Percentiles rank a stretch among this genome's conserved stretches.
Conservation (phyloP, 164 flowering plant genomes). For the Tetracentron sinense region DNA sequence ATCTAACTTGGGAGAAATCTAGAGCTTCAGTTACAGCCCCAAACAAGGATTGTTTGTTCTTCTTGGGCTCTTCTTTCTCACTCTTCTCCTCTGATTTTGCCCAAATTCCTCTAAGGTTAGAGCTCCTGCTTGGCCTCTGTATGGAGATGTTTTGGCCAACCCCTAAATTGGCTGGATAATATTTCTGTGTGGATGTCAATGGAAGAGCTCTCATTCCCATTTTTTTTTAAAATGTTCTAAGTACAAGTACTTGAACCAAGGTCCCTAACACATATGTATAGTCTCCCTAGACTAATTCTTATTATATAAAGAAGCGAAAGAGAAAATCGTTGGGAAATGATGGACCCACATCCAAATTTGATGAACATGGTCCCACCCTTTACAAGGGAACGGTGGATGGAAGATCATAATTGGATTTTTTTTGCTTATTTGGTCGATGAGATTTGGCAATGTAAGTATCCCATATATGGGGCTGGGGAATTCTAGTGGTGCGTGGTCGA, state of each 20-base stretch:
- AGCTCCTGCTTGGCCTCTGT: conserved; percentile 10
- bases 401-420: not conserved
- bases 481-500: conserved; percentile 22
- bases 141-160: conserved; percentile 13
- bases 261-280: too few relatives aligned
- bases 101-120: conserved; percentile 24
- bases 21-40: conserved; percentile 72
- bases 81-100: conserved; percentile 44
- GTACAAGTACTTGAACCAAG: not conserved
- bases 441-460: not conserved
- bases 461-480: not conserved
- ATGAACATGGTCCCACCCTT: conserved; percentile 1
- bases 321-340: too few relatives aligned
- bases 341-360: not conserved
- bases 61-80: conserved; percentile 29
- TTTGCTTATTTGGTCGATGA: conserved; percentile 12
- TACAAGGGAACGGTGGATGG: not conserved
- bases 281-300: too few relatives aligned
- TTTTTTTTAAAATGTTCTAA: not conserved
- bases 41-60: conserved; percentile 57
- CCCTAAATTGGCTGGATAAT: conserved; percentile 20
- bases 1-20: conserved; percentile 81
- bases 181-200: conserved; percentile 37
- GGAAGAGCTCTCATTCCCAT: conserved; percentile 47
- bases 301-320: too few relatives aligned